Evolutionary conservation across 768 basidiomycete genomes (phyloP).

Genomic region (Rhizopogon vulgaris): DNA sequence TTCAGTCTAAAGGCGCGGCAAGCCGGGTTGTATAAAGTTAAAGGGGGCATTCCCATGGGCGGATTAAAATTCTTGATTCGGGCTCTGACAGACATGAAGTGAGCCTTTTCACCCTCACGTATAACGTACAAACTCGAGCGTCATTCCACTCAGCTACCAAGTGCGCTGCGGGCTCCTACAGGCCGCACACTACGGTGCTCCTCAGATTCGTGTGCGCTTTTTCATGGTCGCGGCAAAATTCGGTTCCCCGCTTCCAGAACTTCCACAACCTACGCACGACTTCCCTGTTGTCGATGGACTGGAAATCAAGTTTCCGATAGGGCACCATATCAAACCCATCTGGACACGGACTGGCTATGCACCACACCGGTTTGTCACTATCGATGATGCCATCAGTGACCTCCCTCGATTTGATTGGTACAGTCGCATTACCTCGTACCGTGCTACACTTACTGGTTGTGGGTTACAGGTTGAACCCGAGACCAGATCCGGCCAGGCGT

Average conservation of each 20-base stretch:
- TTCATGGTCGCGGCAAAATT: constrained; percentile 41
- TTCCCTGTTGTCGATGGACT: constrained; percentile 36
- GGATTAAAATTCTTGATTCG: constrained; percentile 63
- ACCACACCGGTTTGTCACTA: constrained; percentile 50
- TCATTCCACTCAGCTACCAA: constrained; percentile 31
- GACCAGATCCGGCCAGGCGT: constrained; percentile 1
- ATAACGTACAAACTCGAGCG: neutral
- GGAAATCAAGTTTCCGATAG: constrained; percentile 46
- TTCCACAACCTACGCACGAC: constrained; percentile 40
- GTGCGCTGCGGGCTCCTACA: constrained; percentile 37
- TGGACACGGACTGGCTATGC: constrained; percentile 43
- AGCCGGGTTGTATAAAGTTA: constrained; percentile 35
- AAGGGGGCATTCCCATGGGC: constrained; percentile 67
- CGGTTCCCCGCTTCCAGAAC: constrained; percentile 28
- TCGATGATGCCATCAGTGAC: constrained; percentile 72
- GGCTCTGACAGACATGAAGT: constrained; percentile 65
- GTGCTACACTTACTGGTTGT: neutral
- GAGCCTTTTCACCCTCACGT: constrained; percentile 6
- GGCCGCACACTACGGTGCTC: constrained; percentile 43
- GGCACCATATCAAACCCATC: constrained; percentile 35
- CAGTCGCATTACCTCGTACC: constrained; percentile 2
- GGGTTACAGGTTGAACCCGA: constrained; percentile 19
- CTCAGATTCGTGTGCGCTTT: constrained; percentile 40
- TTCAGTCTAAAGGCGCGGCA: constrained; percentile 35
- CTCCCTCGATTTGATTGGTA: constrained; percentile 73